A percentile compares a stretch with the other conserved stretches of the same genome.
phyloP scores from a whole-genome alignment of 2,329 filamentous ascomycete species.

The Ceratocystis harringtonii region DNA sequence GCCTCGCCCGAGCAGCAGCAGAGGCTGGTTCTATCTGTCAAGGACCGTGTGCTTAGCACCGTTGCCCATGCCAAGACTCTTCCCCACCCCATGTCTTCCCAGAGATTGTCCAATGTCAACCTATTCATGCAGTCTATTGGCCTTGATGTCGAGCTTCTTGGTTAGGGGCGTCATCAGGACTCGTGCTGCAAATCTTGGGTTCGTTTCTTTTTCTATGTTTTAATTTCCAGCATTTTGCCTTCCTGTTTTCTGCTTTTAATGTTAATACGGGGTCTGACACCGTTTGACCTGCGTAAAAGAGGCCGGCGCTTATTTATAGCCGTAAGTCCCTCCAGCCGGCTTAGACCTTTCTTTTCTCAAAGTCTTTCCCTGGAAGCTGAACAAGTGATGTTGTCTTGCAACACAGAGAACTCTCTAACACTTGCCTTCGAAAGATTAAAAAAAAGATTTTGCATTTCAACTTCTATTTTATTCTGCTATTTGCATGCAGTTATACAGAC shows the following conservation, averaged over 20 bases:
- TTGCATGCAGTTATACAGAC: background rate
- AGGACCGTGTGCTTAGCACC: constrained; percentile 95
- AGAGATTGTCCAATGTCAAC: constrained; percentile 83
- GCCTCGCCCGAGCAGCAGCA: constrained; percentile 92
- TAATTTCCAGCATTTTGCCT: constrained; percentile 9
- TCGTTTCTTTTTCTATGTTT: constrained; percentile 6
- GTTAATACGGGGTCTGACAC: background rate
- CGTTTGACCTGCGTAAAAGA: background rate
- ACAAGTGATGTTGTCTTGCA: background rate
- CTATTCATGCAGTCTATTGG: constrained; percentile 97
- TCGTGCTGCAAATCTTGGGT: background rate
- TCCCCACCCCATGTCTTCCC: constrained; percentile 68
- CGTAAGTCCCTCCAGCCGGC: constrained; percentile 13
- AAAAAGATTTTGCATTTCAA: background rate
- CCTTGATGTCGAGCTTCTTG: constrained; percentile 72
- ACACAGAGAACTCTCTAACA: background rate
- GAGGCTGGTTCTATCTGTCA: constrained; percentile 82
- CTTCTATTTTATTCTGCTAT: background rate
- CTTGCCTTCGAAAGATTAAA: background rate
- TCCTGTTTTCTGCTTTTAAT: background rate
- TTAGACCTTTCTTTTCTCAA: constrained; percentile 16
- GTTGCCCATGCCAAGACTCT: constrained; percentile 78
- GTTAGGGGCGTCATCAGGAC: constrained; percentile 7
- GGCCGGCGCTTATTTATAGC: constrained; percentile 17
- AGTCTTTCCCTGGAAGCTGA: constrained; percentile 8